Evolutionary conservation across 1,284 basidiomycete species (phyloP).

Genomic region (Cryptococcus maquisensis): DNA sequence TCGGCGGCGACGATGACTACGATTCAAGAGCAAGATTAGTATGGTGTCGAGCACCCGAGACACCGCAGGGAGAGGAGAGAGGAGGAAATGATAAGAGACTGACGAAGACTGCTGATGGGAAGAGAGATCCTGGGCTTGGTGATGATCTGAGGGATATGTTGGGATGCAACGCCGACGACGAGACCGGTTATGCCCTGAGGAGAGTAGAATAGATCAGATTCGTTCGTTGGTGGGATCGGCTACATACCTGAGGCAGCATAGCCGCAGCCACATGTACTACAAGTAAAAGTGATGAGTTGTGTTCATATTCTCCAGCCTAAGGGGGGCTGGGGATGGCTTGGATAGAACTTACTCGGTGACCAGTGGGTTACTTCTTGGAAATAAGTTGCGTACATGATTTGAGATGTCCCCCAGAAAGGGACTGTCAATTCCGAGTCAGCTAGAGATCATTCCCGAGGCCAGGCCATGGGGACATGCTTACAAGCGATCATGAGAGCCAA

Average conservation of each 20-base stretch:
- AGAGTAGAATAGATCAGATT: no score
- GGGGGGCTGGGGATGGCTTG: background rate
- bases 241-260: constrained; percentile 34
- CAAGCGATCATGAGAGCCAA: constrained; percentile 22
- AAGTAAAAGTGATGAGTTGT: no score
- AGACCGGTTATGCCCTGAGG: constrained; percentile 37
- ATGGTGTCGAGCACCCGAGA: no score
- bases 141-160: constrained; percentile 29
- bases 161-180: constrained; percentile 25
- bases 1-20: constrained; percentile 32
- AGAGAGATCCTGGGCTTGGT: constrained; percentile 25
- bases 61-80: no score
- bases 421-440: constrained; percentile 10
- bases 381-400: constrained; percentile 29
- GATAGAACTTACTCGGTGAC: constrained; percentile 15
- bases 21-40: no score
- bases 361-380: constrained; percentile 12
- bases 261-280: constrained; percentile 37
- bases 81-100: constrained; percentile 5
- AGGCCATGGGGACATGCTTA: constrained; percentile 1
- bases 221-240: no score
- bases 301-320: background rate
- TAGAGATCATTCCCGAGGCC: background rate
- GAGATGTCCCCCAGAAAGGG: constrained; percentile 35
- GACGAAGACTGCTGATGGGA: constrained; percentile 25